Evolutionary conservation across 169 alveolate species (phyloP), one percentile per base, ranked within the genome.

Genomic region (Besnoitia besnoiti): DNA sequence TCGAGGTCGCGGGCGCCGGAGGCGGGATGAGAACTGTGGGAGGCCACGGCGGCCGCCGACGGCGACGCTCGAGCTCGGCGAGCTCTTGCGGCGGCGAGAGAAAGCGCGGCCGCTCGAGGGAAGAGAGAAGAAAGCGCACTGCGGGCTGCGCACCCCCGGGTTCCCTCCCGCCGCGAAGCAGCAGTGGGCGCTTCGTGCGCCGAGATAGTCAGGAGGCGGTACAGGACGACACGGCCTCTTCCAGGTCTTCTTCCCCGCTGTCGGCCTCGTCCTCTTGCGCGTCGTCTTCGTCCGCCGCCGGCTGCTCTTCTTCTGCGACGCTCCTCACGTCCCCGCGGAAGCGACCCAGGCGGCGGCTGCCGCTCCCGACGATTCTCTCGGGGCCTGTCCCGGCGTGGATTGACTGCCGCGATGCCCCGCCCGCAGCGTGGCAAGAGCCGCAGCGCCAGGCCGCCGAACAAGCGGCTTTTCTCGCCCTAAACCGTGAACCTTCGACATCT

Each of bases 381-480:
- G 87, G 87, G 39, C 87, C 87, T 27, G 21, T 35, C 21, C 87
- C 87, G 7, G 87, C 87, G 49, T 77, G 87, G 87, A 77, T 44
- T 10, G 87, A 77, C 59, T 37, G 82, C 46, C 5, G 39, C 24
- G 47, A 37, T 1, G 24, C 24, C 7, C 46, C 8, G 19, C 82
- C n/a, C n/a, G n/a, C n/a, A n/a, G n/a, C n/a, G n/a, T n/a, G n/a
- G n/a, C n/a, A n/a, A n/a, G n/a, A n/a, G n/a, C n/a, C n/a, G n/a
- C n/a, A n/a, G n/a, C n/a, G n/a, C n/a, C n/a, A n/a, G n/a, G n/a
- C n/a, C n/a, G n/a, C n/a, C n/a, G n/a, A n/a, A n/a, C n/a, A n/a
- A n/a, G n/a, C n/a, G n/a, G n/a, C n/a, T n/a, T n/a, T n/a, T n/a
- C n/a, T n/a, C n/a, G n/a, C n/a, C n/a, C n/a, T n/a, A n/a, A n/a